These are phyloP conservation scores for Podila minutissima DNA, from an alignment of 192 early-diverging fungal genomes.

Conservation along the genomic window DNA sequence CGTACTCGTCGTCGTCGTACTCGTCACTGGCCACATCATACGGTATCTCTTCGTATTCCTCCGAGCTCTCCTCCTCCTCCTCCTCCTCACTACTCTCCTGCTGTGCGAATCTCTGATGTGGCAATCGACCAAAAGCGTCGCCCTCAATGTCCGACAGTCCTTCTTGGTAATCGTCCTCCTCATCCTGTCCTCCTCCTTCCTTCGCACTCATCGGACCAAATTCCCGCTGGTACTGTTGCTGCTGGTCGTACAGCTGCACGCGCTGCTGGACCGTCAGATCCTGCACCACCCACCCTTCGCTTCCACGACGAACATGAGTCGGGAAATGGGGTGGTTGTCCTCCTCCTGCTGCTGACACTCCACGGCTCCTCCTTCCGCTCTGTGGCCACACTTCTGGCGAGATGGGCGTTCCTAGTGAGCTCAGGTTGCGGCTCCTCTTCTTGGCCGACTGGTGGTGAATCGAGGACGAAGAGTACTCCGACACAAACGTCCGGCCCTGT, in stretches of 20 bases:
- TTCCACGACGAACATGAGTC: conserved; percentile 48
- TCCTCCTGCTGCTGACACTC: neutral
- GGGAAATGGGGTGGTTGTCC: conserved; percentile 13
- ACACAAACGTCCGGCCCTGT: conserved; percentile 28
- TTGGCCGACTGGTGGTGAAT: conserved; percentile 5
- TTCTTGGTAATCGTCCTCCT: conserved; percentile 32
- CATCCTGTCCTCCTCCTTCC: conserved; percentile 8
- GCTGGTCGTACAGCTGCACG: conserved; percentile 52
- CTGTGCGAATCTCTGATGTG: neutral
- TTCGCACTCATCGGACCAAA: conserved; percentile 25
- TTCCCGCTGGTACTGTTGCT: conserved; percentile 49
- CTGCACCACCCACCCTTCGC: conserved; percentile 51
- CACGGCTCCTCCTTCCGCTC: neutral
- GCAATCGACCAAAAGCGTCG: conserved; percentile 13
- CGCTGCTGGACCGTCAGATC: conserved; percentile 51
- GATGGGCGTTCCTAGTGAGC: conserved; percentile 15
- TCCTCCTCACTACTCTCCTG: conserved; percentile 6
- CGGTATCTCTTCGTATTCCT: conserved; percentile 23
- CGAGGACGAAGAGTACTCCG: conserved; percentile 34
- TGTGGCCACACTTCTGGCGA: neutral
- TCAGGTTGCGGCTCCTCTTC: conserved; percentile 9
- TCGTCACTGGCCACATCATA: conserved; percentile 47
- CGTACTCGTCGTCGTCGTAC: conserved; percentile 33
- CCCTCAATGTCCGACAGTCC: conserved; percentile 44
- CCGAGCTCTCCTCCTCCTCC: conserved; percentile 12